These are phyloP conservation scores for Myriangium duriaei DNA, from an alignment of 2,329 filamentous ascomycete genomes.

Conservation along the genomic window DNA sequence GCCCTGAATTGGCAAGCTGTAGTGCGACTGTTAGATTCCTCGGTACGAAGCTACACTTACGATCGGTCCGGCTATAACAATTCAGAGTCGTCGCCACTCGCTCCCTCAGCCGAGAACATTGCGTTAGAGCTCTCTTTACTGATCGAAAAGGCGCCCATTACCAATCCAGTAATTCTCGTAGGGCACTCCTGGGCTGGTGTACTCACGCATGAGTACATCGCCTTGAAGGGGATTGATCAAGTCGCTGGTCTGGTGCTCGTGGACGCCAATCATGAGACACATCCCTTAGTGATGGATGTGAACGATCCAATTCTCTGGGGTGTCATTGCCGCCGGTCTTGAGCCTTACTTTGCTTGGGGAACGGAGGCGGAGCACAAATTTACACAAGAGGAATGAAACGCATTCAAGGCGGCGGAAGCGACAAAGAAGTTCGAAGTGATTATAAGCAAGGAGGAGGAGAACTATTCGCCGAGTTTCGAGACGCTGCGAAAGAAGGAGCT, in stretches of 20 bases:
- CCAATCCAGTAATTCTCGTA: slow-evolving; percentile 15
- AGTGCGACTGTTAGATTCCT: slow-evolving; percentile 11
- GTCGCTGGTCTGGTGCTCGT: slow-evolving; percentile 16
- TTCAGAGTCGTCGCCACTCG: slow-evolving; percentile 13
- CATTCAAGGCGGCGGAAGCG: slow-evolving; percentile 12
- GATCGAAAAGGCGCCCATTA: slow-evolving; percentile 13
- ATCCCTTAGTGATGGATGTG: slow-evolving; percentile 12
- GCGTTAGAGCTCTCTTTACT: slow-evolving; percentile 13
- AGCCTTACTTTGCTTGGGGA: slow-evolving; percentile 11
- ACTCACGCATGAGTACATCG: slow-evolving; percentile 13
- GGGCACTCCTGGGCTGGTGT: slow-evolving; percentile 17
- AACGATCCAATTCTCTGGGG: slow-evolving; percentile 12
- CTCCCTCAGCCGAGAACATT: slow-evolving; percentile 14
- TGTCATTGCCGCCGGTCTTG: slow-evolving; percentile 11
- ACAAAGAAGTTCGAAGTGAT: slow-evolving; percentile 12
- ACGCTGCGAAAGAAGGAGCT: slow-evolving; percentile 20
- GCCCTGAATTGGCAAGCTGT: slow-evolving; percentile 14
- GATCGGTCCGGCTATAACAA: slow-evolving; percentile 15
- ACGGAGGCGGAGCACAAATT: slow-evolving; percentile 14
- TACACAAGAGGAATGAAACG: slow-evolving; percentile 15
- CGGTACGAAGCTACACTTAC: slow-evolving; percentile 16
- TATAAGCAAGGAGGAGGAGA: slow-evolving; percentile 12
- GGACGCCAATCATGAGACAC: slow-evolving; percentile 15
- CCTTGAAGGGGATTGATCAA: slow-evolving; percentile 12
- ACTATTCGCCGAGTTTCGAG: slow-evolving; percentile 18